Conservation (phyloP, 441 rosid species). For the Croton laevigatus region DNA sequence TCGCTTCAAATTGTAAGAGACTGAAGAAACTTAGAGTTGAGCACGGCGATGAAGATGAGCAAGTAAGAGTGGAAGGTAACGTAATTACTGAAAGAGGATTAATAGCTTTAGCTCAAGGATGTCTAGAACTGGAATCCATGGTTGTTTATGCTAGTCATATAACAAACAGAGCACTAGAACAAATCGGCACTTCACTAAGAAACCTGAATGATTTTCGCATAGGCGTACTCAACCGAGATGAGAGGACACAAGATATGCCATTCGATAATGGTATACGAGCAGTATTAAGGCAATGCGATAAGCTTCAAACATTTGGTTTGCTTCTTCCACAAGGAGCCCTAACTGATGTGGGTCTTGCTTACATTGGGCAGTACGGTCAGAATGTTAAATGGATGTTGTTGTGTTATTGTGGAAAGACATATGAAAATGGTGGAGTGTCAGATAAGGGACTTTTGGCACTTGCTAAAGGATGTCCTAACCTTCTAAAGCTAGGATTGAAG, state of each 20-base stretch:
- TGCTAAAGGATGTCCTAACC: constrained; percentile 76
- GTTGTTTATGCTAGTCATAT: constrained; percentile 87
- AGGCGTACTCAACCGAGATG: constrained; percentile 73
- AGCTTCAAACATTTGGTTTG: constrained; percentile 71
- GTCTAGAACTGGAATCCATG: constrained; percentile 68
- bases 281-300: constrained; percentile 71
- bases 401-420: constrained; percentile 28
- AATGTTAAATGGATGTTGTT: constrained; percentile 91
- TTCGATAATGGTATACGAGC: constrained; percentile 85
- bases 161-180: constrained; percentile 69
- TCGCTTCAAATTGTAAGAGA: constrained; percentile 62
- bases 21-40: constrained; percentile 88
- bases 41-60: constrained; percentile 77
- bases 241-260: constrained; percentile 71
- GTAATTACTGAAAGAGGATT: constrained; percentile 83
- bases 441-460: constrained; percentile 73
- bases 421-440: constrained; percentile 54
- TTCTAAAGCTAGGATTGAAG: constrained; percentile 87
- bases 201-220: constrained; percentile 78
- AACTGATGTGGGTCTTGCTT: constrained; percentile 73
- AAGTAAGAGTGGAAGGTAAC: constrained; percentile 77
- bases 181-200: constrained; percentile 57
- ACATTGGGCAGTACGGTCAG: constrained; percentile 63
- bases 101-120: constrained; percentile 76
- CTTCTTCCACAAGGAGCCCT: constrained; percentile 76